Base-by-base conservation (phyloP, 805 yeast species). In the Limtongia smithiae region DNA sequence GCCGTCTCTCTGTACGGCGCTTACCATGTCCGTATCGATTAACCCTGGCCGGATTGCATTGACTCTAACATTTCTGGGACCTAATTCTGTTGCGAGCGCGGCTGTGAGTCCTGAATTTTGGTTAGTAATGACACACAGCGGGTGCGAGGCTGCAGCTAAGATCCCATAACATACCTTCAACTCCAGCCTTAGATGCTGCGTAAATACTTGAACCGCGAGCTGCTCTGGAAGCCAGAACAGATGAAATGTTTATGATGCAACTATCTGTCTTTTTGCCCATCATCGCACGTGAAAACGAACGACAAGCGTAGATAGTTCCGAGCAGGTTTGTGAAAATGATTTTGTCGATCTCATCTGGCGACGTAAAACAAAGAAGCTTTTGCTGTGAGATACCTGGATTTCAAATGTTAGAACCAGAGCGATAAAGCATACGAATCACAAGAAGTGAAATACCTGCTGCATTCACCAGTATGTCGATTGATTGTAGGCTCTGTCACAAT, bases 41-140 rank as follows among this genome's bases (percentile, higher is more conserved):
- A 85, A 67, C 0, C 91, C 91, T 0, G 95, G 93, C 17, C 81
- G 64, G 1, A 88, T 64, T 1, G 83, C 71, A 63, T 85, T 85
- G 37, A 82, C 82, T 33, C 86, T 65, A 2, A 87, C 72, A 8
- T 71, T 71, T 31, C 68, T 64, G 0, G 78, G 65, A 12, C 73
- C 74, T 51, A 83, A 61, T 57, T 87, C 96, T 0, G 64, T 58
- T 0, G 90, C 83, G 30, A 85, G 62, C 0, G 82, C 64, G 38
- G 70, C 66, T 0, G 88, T 76, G 58, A 86, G 79, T 2, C 83
- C 83, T 51, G 22, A 7, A 20, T n/a, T n/a, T 18, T 21, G 20
- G 33, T 11, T 17, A 2, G 33, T 40, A 3, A 8, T 24, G 18
- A 12, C 8, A 18, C 11, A 12, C 14, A 25, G 18, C 3, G 18